These are phyloP conservation scores for Phytophthora cactorum DNA, from an alignment of 352 stramenopile species.

Conservation along the genomic window DNA sequence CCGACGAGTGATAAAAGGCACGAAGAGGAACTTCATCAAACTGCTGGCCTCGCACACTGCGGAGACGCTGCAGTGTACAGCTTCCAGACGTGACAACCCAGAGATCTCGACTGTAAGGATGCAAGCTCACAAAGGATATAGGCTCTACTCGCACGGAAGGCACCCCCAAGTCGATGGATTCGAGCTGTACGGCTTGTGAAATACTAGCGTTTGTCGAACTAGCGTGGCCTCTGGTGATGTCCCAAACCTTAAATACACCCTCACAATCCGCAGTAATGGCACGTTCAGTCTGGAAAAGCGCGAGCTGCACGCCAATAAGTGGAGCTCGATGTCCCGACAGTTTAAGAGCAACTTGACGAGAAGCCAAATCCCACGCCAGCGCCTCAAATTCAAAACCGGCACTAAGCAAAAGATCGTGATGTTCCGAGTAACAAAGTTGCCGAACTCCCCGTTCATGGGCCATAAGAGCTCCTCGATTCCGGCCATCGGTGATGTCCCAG, in stretches of 20 bases:
- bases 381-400: slow-evolving; percentile 87
- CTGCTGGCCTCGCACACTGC: slow-evolving; percentile 63
- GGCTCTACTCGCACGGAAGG: slow-evolving; percentile 64
- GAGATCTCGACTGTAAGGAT: slow-evolving; percentile 63
- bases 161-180: slow-evolving; percentile 65
- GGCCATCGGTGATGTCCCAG: slow-evolving; percentile 85
- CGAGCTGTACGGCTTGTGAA: slow-evolving; percentile 65
- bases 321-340: slow-evolving; percentile 73
- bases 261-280: slow-evolving; percentile 78
- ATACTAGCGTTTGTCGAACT: slow-evolving; percentile 32
- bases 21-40: slow-evolving; percentile 73
- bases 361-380: slow-evolving; percentile 83
- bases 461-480: slow-evolving; percentile 54
- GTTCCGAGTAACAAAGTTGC: slow-evolving; percentile 77
- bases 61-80: slow-evolving; percentile 62
- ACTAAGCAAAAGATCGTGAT: slow-evolving; percentile 81
- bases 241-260: slow-evolving; percentile 88
- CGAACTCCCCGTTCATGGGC: slow-evolving; percentile 75
- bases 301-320: slow-evolving; percentile 78
- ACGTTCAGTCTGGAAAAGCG: slow-evolving; percentile 77
- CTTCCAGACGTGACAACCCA: slow-evolving; percentile 59
- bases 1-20: slow-evolving; percentile 75
- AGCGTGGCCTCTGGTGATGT: slow-evolving; percentile 61
- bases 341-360: slow-evolving; percentile 71
- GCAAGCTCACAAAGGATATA: slow-evolving; percentile 60